Conservation (phyloP, 164 flowering plant genomes). For the Piper longum region DNA sequence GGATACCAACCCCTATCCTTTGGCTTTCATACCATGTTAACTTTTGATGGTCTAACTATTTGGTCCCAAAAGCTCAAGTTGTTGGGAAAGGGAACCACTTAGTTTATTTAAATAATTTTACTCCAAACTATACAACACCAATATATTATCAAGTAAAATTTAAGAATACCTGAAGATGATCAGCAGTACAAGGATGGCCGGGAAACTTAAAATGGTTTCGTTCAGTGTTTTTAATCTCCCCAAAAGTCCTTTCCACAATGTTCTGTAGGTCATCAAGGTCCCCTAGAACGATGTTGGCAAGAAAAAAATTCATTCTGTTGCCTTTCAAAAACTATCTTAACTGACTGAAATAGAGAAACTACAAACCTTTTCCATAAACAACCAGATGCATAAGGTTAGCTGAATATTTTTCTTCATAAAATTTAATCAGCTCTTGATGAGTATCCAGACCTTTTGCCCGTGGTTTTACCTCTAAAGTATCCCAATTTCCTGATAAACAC, state of each 20-base stretch:
- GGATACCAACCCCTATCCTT: no score
- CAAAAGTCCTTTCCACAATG: constrained; percentile 50
- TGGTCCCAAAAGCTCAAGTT: background rate
- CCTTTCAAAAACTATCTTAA: no score
- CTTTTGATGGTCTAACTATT: background rate
- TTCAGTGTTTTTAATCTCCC: constrained; percentile 46
- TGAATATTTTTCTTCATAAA: constrained; percentile 73
- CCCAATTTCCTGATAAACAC: constrained; percentile 66
- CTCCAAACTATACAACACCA: background rate
- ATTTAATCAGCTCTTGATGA: constrained; percentile 65
- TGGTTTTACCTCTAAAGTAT: constrained; percentile 77
- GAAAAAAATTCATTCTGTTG: no score
- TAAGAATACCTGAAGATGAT: constrained; percentile 73
- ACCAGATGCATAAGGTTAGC: constrained; percentile 94
- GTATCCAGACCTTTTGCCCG: constrained; percentile 69
- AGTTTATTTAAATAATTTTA: background rate
- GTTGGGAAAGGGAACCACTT: background rate
- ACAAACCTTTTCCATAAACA: constrained; percentile 64
- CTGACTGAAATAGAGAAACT: no score
- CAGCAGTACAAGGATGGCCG: constrained; percentile 73
- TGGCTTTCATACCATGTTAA: no score
- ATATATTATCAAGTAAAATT: background rate
- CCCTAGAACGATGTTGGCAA: constrained; percentile 19
- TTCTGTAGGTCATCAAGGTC: constrained; percentile 62
- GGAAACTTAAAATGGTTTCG: constrained; percentile 25